Evolutionary conservation across 768 basidiomycete species (phyloP), one percentile per base, ranked within the genome.

Genomic region (Boletus huronensis): DNA sequence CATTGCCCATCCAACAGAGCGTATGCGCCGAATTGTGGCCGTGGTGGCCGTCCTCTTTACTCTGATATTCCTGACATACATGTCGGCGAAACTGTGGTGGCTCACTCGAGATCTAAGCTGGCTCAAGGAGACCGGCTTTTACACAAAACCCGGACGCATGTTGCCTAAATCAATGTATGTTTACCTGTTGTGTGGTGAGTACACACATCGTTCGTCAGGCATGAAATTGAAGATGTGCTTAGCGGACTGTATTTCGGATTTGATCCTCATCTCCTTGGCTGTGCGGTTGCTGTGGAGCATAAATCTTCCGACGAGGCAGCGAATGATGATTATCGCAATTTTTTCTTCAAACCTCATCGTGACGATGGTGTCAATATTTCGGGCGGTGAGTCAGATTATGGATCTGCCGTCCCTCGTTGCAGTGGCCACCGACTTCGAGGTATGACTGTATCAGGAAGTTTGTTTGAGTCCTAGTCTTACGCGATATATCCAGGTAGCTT

Each of bases 241-340:
- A 68, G 69, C 56, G 10, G 68, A 67, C 34, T 57, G 58, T 19
- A 46, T 67, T 23, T 54, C 63, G 21, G 68, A 65, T 41, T 6
- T 38, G 11, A 58, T 54, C 28, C 53, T 66, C 25, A 40, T 64
- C 32, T 35, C 28, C 34, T 40, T 62, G n/a, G 58, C 59, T 17
- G 43, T 60, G 42, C 17, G 29, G 36, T 11, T 54, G 19, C n/a
- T 61, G 7, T 49, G 49, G 58, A 42, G 42, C 9, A 50, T 65
- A 34, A 50, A 55, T 19, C 47, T 65, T 28, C 52, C 52, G 31
- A 46, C n/a, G 26, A 55, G 50, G 6, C 52, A 64, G 42, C 61
- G 61, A 43, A 46, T 45, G 19, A 55, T 57, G 46, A 59, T 62
- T 11, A 53, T 58, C 14, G 39, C 43, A 2, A 52, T 58, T 7